Conservation (phyloP, 257 asterid genomes). For the Solanum chmielewskii region DNA sequence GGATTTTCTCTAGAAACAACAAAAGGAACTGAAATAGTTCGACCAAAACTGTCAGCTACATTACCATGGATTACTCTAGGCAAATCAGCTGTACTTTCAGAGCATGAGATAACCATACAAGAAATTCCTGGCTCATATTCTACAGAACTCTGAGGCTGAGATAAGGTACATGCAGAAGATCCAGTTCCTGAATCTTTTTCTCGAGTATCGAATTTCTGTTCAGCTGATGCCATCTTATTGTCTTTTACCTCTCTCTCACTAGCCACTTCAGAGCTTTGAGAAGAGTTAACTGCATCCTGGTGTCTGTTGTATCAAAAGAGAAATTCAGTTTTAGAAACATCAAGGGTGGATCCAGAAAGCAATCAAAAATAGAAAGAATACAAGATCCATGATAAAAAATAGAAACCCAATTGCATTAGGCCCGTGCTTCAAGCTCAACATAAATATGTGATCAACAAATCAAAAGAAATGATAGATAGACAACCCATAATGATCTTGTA, state of each 20-base stretch:
- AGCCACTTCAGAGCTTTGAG: slow-evolving; percentile 23
- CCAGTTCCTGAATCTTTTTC: slow-evolving; percentile 7
- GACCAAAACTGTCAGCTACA: background rate
- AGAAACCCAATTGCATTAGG: background rate
- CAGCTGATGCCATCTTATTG: slow-evolving; percentile 6
- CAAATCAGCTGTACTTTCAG: background rate
- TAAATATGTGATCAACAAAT: background rate
- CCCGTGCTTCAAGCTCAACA: background rate
- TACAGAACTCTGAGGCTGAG: slow-evolving; percentile 12
- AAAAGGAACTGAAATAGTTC: background rate
- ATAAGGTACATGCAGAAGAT: slow-evolving; percentile 8
- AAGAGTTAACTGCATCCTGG: slow-evolving; percentile 16
- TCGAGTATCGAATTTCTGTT: slow-evolving; percentile 4
- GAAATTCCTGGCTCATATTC: slow-evolving; percentile 1
- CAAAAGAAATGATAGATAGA: background rate
- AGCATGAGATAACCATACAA: slow-evolving; percentile 1
- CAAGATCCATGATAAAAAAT: background rate
- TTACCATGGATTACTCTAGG: slow-evolving; percentile 3
- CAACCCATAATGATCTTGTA: background rate
- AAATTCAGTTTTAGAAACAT: background rate
- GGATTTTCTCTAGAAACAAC: slow-evolving; percentile 7
- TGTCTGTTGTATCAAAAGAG: slow-evolving; percentile 10
- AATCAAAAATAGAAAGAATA: background rate
- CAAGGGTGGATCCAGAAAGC: background rate
- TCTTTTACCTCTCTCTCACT: slow-evolving; percentile 6